Base-by-base conservation (phyloP, 108 stramenopile genomes). In the Schizochytrium sp. region DNA sequence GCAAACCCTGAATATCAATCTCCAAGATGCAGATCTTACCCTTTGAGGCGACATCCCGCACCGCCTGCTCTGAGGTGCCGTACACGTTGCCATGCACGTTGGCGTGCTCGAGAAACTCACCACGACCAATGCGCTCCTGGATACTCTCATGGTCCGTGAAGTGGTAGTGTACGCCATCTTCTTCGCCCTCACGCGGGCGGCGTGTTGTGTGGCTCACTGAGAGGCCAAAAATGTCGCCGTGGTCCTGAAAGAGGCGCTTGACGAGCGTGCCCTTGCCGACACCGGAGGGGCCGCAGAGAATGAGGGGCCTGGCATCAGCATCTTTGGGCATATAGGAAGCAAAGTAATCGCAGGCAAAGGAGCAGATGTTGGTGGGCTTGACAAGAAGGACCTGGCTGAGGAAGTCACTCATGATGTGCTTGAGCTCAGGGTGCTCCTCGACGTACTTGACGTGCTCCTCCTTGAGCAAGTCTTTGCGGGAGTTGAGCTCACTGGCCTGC, bases 1-100 rank as follows among this genome's bases (percentile, higher is more conserved):
- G 57, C 13, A 92, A 92, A 5, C 93, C 94, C 61, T 93, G 92
- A n/a, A 93, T 91, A 88, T 99, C 98, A 91, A 98, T 98, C 90
- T 98, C 97, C 28, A 99, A 91, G 88, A 98, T 92, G 89, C 98
- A 98, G 45, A 99, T 93, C 89, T 96, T 95, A 4, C 96, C 95
- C 88, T 91, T 87, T 7, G 91, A 88, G 89, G 94, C 94, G 8
- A 99, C 97, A 53, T 91, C 89, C 89, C 96, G 91, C 15, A 99
- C 96, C 3, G 97, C 94, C 17, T 45, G 87, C 2, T 57, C 55
- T 44, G 93, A 93, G n/a, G 99, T 99, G 17, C 99, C 99, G 92
- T 99, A 99, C 10, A 94, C 90, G 92, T 98, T 98, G 46, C 96
- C 97, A 92, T 99, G 99, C 12, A 99, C 99, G 76, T 98, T 76